Percentiles rank a stretch among this genome's conserved stretches.
Conservation (phyloP, 371 early-diverging fungal genomes). For the Haplosporangium sp. region DNA sequence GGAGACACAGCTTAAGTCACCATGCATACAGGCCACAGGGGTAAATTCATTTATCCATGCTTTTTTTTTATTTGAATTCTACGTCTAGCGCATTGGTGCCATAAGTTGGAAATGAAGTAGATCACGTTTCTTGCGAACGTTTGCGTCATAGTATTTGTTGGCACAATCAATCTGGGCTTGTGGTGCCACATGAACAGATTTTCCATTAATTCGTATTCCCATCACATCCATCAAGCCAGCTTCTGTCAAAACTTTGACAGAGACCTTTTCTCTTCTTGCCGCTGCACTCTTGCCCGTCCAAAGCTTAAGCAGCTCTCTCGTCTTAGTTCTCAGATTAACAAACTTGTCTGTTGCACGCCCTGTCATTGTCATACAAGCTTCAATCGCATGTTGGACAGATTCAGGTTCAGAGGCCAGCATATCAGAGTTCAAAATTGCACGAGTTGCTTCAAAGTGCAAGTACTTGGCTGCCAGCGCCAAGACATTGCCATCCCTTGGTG, state of each 20-base stretch:
- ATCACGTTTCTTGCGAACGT: slow-evolving; percentile 50
- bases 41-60: too few relatives aligned
- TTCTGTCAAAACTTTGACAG: slow-evolving; percentile 34
- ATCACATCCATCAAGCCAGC: slow-evolving; percentile 39
- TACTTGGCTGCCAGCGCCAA: slow-evolving; percentile 51
- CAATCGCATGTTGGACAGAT: slow-evolving; percentile 47
- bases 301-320: slow-evolving; percentile 49
- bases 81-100: not conserved
- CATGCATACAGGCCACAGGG: too few relatives aligned
- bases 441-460: slow-evolving; percentile 45
- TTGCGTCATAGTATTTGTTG: slow-evolving; percentile 38
- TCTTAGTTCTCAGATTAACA: slow-evolving; percentile 53
- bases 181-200: slow-evolving; percentile 15
- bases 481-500: slow-evolving; percentile 45
- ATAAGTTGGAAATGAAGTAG: not conserved
- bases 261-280: slow-evolving; percentile 43
- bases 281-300: slow-evolving; percentile 47
- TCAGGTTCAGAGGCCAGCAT: slow-evolving; percentile 50
- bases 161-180: slow-evolving; percentile 37
- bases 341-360: slow-evolving; percentile 55
- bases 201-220: slow-evolving; percentile 32
- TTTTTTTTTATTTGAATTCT: not conserved
- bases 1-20: too few relatives aligned
- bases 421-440: slow-evolving; percentile 35
- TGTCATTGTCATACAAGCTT: slow-evolving; percentile 55